Percentiles rank a stretch among this genome's conserved stretches.
phyloP scores from a whole-genome alignment of 352 stramenopile genomes.

The Phytophthora multivora region DNA sequence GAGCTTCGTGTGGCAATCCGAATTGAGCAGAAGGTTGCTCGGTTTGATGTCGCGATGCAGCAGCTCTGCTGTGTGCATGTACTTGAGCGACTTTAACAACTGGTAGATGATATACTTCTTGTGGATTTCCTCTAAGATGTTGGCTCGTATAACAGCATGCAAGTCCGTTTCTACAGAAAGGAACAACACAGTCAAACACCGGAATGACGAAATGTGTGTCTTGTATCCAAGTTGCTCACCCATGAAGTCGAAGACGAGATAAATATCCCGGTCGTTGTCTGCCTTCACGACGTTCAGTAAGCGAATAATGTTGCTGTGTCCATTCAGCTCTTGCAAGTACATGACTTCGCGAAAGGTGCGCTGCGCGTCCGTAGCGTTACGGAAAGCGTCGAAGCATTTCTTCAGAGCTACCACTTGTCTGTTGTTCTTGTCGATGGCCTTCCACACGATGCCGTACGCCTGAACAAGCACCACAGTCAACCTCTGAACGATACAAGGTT shows the following conservation, averaged over 20 bases:
- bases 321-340: constrained; percentile 93
- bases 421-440: constrained; percentile 94
- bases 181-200: constrained; percentile 3
- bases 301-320: constrained; percentile 95
- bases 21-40: constrained; percentile 96
- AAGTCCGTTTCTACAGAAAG: constrained; percentile 91
- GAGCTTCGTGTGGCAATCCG: constrained; percentile 94
- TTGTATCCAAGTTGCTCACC: constrained; percentile 40
- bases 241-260: constrained; percentile 97
- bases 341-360: constrained; percentile 96
- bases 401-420: constrained; percentile 93
- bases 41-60: constrained; percentile 97
- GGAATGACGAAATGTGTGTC: not conserved
- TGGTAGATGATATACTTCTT: constrained; percentile 98
- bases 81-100: constrained; percentile 96
- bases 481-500: not conserved
- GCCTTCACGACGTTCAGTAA: constrained; percentile 94
- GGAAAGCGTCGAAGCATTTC: constrained; percentile 97
- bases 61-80: constrained; percentile 95
- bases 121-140: constrained; percentile 96
- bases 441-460: constrained; percentile 97
- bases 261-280: constrained; percentile 97
- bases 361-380: constrained; percentile 94
- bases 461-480: constrained; percentile 30
- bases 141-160: constrained; percentile 94